These are phyloP conservation scores for Sapria himalayana DNA, from an alignment of 345 rosid species.

Conservation along the genomic window DNA sequence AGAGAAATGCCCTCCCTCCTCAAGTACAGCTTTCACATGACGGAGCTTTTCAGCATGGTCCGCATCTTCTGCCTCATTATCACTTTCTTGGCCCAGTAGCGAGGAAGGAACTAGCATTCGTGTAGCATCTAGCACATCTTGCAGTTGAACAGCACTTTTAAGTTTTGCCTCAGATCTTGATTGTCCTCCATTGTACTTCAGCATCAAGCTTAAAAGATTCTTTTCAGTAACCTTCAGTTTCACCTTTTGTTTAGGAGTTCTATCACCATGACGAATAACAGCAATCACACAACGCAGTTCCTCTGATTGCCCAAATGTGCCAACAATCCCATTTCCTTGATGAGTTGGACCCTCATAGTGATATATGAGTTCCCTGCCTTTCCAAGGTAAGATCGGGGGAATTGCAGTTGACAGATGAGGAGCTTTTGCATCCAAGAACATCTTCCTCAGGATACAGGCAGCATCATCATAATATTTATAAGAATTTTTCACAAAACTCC, in stretches of 20 bases:
- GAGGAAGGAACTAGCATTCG: conserved; percentile 59
- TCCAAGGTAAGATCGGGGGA: conserved; percentile 95
- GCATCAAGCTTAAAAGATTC: conserved; percentile 79
- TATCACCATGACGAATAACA: conserved; percentile 89
- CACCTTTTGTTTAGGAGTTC: conserved; percentile 99
- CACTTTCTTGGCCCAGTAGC: conserved; percentile 86
- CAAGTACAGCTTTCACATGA: conserved; percentile 95
- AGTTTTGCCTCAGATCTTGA: conserved; percentile 96
- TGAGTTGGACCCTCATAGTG: conserved; percentile 78
- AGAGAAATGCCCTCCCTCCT: conserved; percentile 99
- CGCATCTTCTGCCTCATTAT: conserved; percentile 91
- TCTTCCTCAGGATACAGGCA: conserved; percentile 86
- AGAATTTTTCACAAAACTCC: conserved; percentile 99
- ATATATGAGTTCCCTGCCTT: conserved; percentile 58
- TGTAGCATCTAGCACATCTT: conserved; percentile 97
- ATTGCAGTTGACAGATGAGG: conserved; percentile 84
- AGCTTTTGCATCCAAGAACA: conserved; percentile 97
- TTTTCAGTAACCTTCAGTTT: conserved; percentile 96
- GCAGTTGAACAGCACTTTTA: conserved; percentile 86
- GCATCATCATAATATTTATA: conserved; percentile 98
- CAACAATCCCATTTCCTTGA: conserved; percentile 93
- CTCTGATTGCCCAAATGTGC: conserved; percentile 83
- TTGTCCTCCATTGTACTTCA: conserved; percentile 90
- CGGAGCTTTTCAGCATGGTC: conserved; percentile 99
- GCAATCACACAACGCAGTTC: conserved; percentile 97